These are phyloP conservation scores for Boletus huronensis DNA, from an alignment of 768 basidiomycete genomes.

Conservation along the genomic window DNA sequence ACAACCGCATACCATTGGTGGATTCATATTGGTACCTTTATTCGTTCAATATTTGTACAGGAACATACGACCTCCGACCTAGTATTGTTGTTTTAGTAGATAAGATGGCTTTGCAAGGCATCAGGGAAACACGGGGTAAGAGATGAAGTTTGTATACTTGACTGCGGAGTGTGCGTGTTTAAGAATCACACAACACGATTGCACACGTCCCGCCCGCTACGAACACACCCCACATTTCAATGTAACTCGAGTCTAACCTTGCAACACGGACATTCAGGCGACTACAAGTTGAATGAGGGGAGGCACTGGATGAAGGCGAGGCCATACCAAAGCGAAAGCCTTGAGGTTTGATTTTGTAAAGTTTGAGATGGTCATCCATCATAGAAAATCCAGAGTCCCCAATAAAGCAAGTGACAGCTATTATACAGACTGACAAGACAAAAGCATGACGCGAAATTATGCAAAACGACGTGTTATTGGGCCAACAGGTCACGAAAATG, in stretches of 20 bases:
- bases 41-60: constrained; percentile 18
- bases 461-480: background rate
- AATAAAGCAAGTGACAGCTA: background rate
- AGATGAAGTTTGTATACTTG: constrained; percentile 5
- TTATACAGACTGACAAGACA: background rate
- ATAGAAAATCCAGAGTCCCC: background rate
- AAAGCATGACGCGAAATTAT: background rate
- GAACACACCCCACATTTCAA: too few species aligned
- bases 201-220: too few species aligned
- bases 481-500: constrained; percentile 15
- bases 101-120: background rate
- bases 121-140: background rate
- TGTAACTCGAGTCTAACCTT: too few species aligned
- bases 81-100: constrained; percentile 22
- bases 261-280: too few species aligned
- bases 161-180: background rate
- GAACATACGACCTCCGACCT: constrained; percentile 16
- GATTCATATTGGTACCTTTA: too few species aligned
- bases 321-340: background rate
- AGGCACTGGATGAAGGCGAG: too few species aligned
- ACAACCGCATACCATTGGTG: too few species aligned
- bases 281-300: too few species aligned
- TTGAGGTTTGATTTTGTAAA: background rate
- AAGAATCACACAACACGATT: background rate
- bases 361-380: background rate